A percentile compares a stretch with the other conserved stretches of the same genome.
Conservation (phyloP, 169 alveolate genomes). For the Cryptosporidium meleagridis region DNA sequence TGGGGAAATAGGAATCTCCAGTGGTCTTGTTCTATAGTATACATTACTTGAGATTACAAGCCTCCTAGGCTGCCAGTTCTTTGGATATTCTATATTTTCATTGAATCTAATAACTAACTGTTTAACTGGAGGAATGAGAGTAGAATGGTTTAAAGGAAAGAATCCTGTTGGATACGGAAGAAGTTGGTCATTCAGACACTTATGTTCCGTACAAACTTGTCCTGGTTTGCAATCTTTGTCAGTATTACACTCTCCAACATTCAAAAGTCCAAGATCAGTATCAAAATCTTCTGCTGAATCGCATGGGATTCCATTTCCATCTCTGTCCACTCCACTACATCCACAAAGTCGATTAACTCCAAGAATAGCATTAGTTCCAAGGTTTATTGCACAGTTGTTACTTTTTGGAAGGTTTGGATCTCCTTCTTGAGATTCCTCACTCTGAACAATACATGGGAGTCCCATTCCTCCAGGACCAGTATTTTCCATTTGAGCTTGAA, state of each 20-base stretch:
- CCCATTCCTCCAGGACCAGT: slow-evolving; percentile 76
- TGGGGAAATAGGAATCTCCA: slow-evolving; percentile 39
- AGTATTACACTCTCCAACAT: slow-evolving; percentile 64
- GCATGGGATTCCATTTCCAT: slow-evolving; percentile 77
- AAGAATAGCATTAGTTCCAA: slow-evolving; percentile 76
- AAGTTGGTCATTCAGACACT: slow-evolving; percentile 77
- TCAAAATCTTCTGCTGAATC: slow-evolving; percentile 80
- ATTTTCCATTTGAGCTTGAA: slow-evolving; percentile 51
- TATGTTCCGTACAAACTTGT: slow-evolving; percentile 75
- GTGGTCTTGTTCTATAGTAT: slow-evolving; percentile 29
- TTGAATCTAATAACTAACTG: slow-evolving; percentile 75
- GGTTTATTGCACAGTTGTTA: slow-evolving; percentile 77
- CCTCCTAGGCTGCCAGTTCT: slow-evolving; percentile 70
- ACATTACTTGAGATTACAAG: slow-evolving; percentile 43
- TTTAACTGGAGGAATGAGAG: slow-evolving; percentile 77
- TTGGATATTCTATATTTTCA: slow-evolving; percentile 76
- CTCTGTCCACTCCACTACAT: slow-evolving; percentile 80
- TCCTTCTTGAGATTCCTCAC: slow-evolving; percentile 56
- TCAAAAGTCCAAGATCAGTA: slow-evolving; percentile 78
- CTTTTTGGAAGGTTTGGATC: slow-evolving; percentile 6
- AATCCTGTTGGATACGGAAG: slow-evolving; percentile 76
- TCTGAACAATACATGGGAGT: slow-evolving; percentile 80
- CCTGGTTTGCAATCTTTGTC: slow-evolving; percentile 72
- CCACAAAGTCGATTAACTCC: slow-evolving; percentile 82
- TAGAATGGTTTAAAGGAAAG: slow-evolving; percentile 75